A percentile compares a stretch with the other conserved stretches of the same genome.
Evolutionary conservation across 2,329 filamentous ascomycete genomes (phyloP).

Genomic region (Chalaropsis ovoidea): DNA sequence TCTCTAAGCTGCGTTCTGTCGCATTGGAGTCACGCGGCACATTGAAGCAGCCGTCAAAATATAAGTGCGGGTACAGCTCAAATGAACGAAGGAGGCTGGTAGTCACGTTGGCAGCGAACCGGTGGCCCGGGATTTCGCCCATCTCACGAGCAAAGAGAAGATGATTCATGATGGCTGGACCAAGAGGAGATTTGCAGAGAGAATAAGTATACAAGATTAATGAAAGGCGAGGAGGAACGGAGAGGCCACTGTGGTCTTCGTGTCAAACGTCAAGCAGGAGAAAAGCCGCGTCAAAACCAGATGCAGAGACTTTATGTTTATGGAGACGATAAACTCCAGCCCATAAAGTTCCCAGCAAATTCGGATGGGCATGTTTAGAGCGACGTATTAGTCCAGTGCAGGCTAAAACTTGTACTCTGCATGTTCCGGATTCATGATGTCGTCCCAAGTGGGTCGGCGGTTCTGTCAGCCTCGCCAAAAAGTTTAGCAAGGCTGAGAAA

Average conservation of each 20-base stretch:
- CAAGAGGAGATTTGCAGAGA: background rate
- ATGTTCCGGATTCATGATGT: background rate
- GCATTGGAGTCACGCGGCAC: background rate
- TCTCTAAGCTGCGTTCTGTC: background rate
- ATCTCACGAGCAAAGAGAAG: conserved; percentile 66
- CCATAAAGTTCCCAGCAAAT: too few species aligned
- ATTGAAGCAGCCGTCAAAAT: conserved; percentile 50
- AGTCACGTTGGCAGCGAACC: conserved; percentile 55
- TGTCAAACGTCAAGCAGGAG: too few species aligned
- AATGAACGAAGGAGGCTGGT: conserved; percentile 59
- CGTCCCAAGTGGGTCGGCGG: conserved; percentile 3
- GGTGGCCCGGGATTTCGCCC: conserved; percentile 53
- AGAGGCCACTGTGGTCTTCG: background rate
- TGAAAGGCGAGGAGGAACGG: background rate
- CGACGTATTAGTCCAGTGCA: too few species aligned
- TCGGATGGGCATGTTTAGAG: too few species aligned
- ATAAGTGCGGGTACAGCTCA: conserved; percentile 53
- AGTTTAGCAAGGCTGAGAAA: conserved; percentile 10
- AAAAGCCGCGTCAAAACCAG: too few species aligned
- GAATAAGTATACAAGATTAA: background rate
- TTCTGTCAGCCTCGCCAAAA: conserved; percentile 12
- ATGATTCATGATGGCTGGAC: conserved; percentile 49
- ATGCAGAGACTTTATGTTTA: too few species aligned
- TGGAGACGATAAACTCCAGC: too few species aligned
- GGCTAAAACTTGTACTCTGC: background rate